A percentile compares a stretch with the other conserved stretches of the same genome.
These are phyloP conservation scores for Pestalotiopsis fici DNA, from an alignment of 2,329 filamentous ascomycete species.

Conservation along the genomic window DNA sequence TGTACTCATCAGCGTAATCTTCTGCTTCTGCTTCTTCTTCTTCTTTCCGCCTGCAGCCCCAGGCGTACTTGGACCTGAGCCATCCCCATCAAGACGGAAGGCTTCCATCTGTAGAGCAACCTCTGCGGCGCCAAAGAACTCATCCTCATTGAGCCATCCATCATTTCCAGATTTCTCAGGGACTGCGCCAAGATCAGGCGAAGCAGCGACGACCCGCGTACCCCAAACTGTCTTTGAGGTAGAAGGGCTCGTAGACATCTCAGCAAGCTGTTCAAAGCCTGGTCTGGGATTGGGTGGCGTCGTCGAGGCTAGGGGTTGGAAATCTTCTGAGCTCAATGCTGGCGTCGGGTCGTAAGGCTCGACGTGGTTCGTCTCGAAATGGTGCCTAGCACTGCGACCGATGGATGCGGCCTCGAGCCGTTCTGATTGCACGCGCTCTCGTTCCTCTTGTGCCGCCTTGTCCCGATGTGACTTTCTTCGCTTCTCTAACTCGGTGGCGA, in stretches of 20 bases:
- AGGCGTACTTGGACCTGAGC: constrained; percentile 18
- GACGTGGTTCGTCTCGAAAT: constrained; percentile 36
- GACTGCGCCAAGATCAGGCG: constrained; percentile 52
- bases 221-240: constrained; percentile 87
- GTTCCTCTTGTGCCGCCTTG: constrained; percentile 84
- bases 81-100: constrained; percentile 38
- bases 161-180: constrained; percentile 58
- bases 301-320: constrained; percentile 60
- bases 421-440: constrained; percentile 80
- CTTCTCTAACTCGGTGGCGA: constrained; percentile 74
- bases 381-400: constrained; percentile 48
- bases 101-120: constrained; percentile 61
- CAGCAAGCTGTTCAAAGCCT: constrained; percentile 70
- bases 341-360: constrained; percentile 40
- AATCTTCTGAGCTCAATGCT: constrained; percentile 59
- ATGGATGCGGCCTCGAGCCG: constrained; percentile 73
- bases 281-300: constrained; percentile 58
- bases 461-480: constrained; percentile 77
- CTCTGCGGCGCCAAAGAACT: constrained; percentile 66
- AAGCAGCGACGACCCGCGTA: constrained; percentile 68
- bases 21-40: constrained; percentile 74
- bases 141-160: constrained; percentile 84
- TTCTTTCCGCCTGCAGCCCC: constrained; percentile 35
- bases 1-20: constrained; percentile 73
- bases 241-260: constrained; percentile 79